Evolutionary conservation across 805 yeast genomes (phyloP).

Genomic region (Pichia sporocuriosa): DNA sequence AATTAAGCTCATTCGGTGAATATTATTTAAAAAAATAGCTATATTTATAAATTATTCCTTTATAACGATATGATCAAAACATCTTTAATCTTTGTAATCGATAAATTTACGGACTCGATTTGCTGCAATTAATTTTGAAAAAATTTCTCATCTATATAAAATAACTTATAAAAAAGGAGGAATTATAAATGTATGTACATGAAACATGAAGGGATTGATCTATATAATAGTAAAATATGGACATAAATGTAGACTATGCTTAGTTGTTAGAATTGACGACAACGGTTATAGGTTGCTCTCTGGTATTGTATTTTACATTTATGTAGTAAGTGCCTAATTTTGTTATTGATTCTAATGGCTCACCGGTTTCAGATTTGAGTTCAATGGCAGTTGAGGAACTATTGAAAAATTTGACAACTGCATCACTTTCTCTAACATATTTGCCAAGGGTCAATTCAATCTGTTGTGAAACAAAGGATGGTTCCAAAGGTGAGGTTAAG

Average conservation of each 20-base stretch:
- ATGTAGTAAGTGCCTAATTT: slow-evolving; percentile 21
- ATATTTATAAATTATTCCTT: too few species aligned
- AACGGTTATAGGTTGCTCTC: slow-evolving; percentile 15
- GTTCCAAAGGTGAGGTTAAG: slow-evolving; percentile 14
- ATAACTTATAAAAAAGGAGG: too few species aligned
- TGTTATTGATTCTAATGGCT: slow-evolving; percentile 13
- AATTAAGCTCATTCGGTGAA: too few species aligned
- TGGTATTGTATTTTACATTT: slow-evolving; percentile 17
- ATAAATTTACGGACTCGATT: too few species aligned
- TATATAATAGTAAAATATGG: neutral
- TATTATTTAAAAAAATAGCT: too few species aligned
- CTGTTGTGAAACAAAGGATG: slow-evolving; percentile 5
- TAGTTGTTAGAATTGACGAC: slow-evolving; percentile 17
- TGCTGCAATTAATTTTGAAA: too few species aligned
- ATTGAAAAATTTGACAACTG: slow-evolving; percentile 19
- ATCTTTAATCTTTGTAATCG: too few species aligned
- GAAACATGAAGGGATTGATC: slow-evolving; percentile 1
- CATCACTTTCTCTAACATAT: slow-evolving; percentile 12
- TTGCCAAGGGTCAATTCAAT: slow-evolving; percentile 10
- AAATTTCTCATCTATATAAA: too few species aligned
- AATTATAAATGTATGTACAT: neutral
- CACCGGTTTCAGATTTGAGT: slow-evolving; percentile 14
- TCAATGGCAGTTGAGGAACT: slow-evolving; percentile 16
- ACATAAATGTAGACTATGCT: neutral
- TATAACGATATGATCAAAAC: too few species aligned